These are phyloP conservation scores for Trapa bicornis DNA, from an alignment of 345 rosid species.

Conservation along the genomic window DNA sequence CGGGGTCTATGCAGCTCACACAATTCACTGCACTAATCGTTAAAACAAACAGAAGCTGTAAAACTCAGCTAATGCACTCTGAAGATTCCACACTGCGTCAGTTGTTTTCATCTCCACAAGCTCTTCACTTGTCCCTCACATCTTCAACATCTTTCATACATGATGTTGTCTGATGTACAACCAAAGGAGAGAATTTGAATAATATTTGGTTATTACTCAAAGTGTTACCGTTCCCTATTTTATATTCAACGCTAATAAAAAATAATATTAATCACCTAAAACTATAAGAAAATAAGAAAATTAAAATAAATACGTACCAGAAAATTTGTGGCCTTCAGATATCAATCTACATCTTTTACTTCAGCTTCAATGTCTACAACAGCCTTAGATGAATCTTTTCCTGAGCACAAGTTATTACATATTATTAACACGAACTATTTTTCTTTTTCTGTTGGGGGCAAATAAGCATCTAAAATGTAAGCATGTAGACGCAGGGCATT, in stretches of 20 bases:
- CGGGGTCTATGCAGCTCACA: no score
- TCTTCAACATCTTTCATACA: no score
- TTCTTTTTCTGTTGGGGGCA: background rate
- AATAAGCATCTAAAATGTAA: background rate
- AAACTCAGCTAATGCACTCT: no score
- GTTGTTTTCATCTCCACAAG: no score
- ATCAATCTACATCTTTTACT: constrained; percentile 69
- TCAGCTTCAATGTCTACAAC: constrained; percentile 83
- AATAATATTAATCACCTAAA: no score
- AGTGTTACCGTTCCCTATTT: background rate
- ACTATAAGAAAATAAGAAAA: background rate
- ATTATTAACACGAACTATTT: background rate
- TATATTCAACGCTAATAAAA: no score
- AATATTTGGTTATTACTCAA: background rate
- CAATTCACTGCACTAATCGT: no score
- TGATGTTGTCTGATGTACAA: no score
- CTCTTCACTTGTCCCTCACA: no score
- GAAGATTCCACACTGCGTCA: no score
- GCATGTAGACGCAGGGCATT: background rate
- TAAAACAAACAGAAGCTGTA: no score
- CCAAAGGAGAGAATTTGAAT: no score
- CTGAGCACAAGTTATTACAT: constrained; percentile 18
- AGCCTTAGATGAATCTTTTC: constrained; percentile 39
- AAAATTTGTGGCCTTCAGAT: background rate
- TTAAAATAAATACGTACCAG: background rate